Conservation (phyloP, 371 early-diverging fungal species). For the Syncephalastrum sp. region DNA sequence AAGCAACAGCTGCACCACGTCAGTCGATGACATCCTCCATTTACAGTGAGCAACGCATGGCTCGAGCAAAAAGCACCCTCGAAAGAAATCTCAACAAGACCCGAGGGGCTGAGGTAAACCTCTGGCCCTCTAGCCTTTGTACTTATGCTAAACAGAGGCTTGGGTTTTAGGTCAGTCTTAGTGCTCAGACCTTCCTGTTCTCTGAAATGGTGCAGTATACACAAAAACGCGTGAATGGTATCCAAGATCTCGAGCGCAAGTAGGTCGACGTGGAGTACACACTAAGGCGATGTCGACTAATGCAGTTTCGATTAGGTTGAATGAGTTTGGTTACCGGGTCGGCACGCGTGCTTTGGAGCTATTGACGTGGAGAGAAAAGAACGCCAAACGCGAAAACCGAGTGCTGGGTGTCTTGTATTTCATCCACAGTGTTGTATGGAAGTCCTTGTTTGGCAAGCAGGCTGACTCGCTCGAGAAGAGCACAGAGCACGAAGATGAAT, state of each 20-base stretch:
- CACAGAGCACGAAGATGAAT: constrained; percentile 95
- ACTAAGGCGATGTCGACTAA: neutral
- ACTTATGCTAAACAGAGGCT: neutral
- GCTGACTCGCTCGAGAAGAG: constrained; percentile 94
- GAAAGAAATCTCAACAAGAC: constrained; percentile 70
- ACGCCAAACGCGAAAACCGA: constrained; percentile 82
- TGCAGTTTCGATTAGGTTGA: constrained; percentile 53
- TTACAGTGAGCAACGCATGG: constrained; percentile 34
- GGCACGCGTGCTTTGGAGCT: constrained; percentile 87
- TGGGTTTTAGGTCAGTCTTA: constrained; percentile 70
- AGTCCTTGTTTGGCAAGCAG: constrained; percentile 87
- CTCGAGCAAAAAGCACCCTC: constrained; percentile 42
- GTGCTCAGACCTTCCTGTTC: constrained; percentile 88
- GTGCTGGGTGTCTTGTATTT: constrained; percentile 86
- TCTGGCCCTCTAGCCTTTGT: neutral
- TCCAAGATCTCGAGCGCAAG: constrained; percentile 94
- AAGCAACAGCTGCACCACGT: constrained; percentile 5
- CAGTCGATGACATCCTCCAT: constrained; percentile 35
- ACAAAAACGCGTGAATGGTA: constrained; percentile 90
- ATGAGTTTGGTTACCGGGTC: constrained; percentile 92
- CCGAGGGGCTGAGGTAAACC: constrained; percentile 54
- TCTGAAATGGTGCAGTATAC: constrained; percentile 95
- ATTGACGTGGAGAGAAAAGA: constrained; percentile 83
- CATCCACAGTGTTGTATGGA: constrained; percentile 93
- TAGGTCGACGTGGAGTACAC: constrained; percentile 22